A percentile compares a stretch with the other conserved stretches of the same genome.
These are phyloP conservation scores for Mallotus repandus DNA, from an alignment of 441 rosid species.

Conservation along the genomic window DNA sequence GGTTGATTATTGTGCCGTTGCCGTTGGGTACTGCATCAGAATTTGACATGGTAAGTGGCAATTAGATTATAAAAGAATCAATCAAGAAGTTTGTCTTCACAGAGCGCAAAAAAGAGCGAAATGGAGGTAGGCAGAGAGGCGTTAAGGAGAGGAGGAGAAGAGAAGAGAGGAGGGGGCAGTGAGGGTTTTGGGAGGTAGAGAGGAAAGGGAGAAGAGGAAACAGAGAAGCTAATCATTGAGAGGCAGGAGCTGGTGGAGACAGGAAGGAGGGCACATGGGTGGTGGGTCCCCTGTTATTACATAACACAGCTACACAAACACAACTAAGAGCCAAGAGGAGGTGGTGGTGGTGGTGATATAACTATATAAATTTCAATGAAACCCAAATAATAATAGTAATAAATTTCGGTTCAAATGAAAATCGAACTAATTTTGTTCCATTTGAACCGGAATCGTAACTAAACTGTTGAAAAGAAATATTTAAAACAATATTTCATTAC, in stretches of 20 bases:
- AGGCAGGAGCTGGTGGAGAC: constrained; percentile 97
- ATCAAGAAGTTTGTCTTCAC: too few species aligned
- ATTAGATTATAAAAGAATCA: too few species aligned
- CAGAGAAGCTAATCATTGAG: constrained; percentile 78
- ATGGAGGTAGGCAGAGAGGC: neutral
- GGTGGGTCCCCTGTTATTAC: constrained; percentile 50
- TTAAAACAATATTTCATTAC: too few species aligned
- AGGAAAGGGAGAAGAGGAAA: constrained; percentile 9
- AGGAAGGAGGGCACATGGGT: constrained; percentile 87
- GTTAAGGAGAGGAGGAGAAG: constrained; percentile 3
- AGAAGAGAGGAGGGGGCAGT: neutral
- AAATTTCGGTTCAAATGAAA: too few species aligned
- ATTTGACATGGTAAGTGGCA: constrained; percentile 40
- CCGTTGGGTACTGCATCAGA: constrained; percentile 32
- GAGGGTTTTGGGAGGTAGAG: constrained; percentile 15
- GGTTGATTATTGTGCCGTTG: constrained; percentile 41
- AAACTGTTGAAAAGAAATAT: too few species aligned
- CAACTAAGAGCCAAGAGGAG: constrained; percentile 7
- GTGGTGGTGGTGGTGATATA: too few species aligned
- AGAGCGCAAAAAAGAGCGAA: neutral
- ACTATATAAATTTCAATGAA: too few species aligned
- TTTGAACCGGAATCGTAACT: too few species aligned
- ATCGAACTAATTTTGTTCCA: too few species aligned
- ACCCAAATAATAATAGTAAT: too few species aligned
- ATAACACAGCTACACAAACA: neutral